Evolutionary conservation across 2,329 filamentous ascomycete genomes (phyloP), one percentile per base, ranked within the genome.

Genomic region (Shiraia sp.): DNA sequence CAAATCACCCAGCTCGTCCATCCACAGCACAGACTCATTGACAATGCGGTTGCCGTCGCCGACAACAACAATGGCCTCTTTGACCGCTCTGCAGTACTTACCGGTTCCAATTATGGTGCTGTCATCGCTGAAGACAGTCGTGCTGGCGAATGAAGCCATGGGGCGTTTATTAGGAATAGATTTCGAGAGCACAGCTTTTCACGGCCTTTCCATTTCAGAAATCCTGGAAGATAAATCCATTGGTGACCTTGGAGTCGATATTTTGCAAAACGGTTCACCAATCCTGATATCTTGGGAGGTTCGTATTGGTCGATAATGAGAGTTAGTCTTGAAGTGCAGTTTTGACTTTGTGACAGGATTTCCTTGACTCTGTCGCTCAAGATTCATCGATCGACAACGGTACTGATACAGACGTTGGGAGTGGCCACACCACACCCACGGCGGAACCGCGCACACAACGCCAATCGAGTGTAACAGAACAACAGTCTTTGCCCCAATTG

Each of bases 91-190:
- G 68, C 85, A 88, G 58, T 89, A 87, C 59, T 74, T 91, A 4
- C 88, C 87, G 0, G 81, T 88, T 32, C 87, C 87, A 0, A 65
- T 88, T 4, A 65, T 90, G 25, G 81, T 91, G 1, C 71, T 91
- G 25, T 85, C 84, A 36, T 80, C 77, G 25, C 59, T 80, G 22
- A 90, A 90, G 67, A 87, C 83, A 0, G 79, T 90, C 3, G 77
- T 87, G 1, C 68, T 90, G 28, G 87, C 86, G 23, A 91, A 91
- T 55, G 85, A 90, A 53, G 83, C 87, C 14, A 85, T 90, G 80
- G 85, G 82, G 1, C 77, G 81, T 40, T 70, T 91, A 56, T 70
- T 91, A 15, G 84, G 82, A 3, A 73, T 87, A 34, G 73, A 81
- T 17, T 66, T 73, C 15, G 57, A 66, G 30, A 65, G 65, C 14